Evolutionary conservation across 257 asterid species (phyloP).

Genomic region (Knoxia roxburghii): DNA sequence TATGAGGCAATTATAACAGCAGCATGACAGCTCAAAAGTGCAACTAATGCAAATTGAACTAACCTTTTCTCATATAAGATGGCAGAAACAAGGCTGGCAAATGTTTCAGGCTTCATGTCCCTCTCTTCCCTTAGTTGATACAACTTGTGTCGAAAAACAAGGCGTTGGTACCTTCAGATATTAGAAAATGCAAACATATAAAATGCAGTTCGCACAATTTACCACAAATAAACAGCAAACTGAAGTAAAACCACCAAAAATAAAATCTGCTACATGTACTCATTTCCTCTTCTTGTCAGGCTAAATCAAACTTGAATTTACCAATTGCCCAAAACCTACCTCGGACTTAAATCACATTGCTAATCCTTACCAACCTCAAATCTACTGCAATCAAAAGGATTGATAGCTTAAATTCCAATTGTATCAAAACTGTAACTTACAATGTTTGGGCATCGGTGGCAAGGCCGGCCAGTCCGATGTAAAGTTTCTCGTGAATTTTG

Average conservation of each 20-base stretch:
- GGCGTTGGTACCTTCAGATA: constrained; percentile 64
- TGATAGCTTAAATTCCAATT: not conserved
- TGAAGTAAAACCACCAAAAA: not conserved
- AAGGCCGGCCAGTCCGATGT: constrained; percentile 81
- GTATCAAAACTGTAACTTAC: constrained; percentile 21
- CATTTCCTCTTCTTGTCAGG: not conserved
- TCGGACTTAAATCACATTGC: not conserved
- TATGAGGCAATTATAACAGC: not conserved
- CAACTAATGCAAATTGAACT: constrained; percentile 7
- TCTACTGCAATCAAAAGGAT: not conserved
- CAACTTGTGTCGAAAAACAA: constrained; percentile 84
- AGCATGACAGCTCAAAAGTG: not conserved
- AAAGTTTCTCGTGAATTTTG: constrained; percentile 73
- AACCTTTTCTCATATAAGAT: constrained; percentile 86
- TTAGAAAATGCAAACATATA: constrained; percentile 13
- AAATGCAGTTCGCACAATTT: constrained; percentile 6
- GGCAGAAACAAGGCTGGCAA: constrained; percentile 95
- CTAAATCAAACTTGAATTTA: not conserved
- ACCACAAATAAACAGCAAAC: not conserved
- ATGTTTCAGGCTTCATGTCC: constrained; percentile 96
- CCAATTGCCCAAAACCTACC: not conserved
- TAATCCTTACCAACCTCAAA: not conserved
- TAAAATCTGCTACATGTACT: not conserved
- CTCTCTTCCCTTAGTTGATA: constrained; percentile 94
- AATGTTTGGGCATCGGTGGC: constrained; percentile 88